phyloP scores from a whole-genome alignment of 805 yeast genomes.

The Candida broadrunensis region DNA sequence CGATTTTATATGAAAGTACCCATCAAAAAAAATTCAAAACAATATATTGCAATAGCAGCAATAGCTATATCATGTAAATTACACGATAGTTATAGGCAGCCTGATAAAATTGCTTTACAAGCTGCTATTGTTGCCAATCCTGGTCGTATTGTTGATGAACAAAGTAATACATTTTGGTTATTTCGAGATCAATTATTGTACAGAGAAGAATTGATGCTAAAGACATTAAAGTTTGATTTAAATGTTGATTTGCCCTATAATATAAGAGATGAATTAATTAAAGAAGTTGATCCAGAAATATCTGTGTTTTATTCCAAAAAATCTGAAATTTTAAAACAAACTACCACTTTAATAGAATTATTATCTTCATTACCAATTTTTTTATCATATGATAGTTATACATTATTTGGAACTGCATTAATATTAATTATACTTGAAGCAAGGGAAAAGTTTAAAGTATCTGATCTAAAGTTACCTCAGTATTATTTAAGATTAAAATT shows the following conservation, averaged over 20 bases:
- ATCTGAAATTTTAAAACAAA: constrained; percentile 19
- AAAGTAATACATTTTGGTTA: constrained; percentile 39
- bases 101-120: constrained; percentile 39
- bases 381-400: constrained; percentile 29
- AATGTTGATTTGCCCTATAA: constrained; percentile 38
- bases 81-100: constrained; percentile 40
- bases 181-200: constrained; percentile 44
- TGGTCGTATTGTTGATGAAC: constrained; percentile 31
- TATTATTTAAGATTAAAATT: constrained; percentile 13
- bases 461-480: constrained; percentile 15
- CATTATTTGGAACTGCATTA: constrained; percentile 29
- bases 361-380: constrained; percentile 37
- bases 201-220: constrained; percentile 40
- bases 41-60: constrained; percentile 44
- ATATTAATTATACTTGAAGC: constrained; percentile 21
- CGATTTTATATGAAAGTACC: constrained; percentile 41
- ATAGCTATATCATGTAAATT: constrained; percentile 41
- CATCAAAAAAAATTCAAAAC: constrained; percentile 37
- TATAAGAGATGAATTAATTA: constrained; percentile 22
- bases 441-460: constrained; percentile 11
- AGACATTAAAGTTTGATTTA: constrained; percentile 37
- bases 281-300: constrained; percentile 1
- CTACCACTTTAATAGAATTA: constrained; percentile 34
- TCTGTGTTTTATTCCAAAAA: constrained; percentile 12
- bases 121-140: constrained; percentile 36